phyloP scores from a whole-genome alignment of 148 eudicot genomes.

The Dysphania ambrosioides region DNA sequence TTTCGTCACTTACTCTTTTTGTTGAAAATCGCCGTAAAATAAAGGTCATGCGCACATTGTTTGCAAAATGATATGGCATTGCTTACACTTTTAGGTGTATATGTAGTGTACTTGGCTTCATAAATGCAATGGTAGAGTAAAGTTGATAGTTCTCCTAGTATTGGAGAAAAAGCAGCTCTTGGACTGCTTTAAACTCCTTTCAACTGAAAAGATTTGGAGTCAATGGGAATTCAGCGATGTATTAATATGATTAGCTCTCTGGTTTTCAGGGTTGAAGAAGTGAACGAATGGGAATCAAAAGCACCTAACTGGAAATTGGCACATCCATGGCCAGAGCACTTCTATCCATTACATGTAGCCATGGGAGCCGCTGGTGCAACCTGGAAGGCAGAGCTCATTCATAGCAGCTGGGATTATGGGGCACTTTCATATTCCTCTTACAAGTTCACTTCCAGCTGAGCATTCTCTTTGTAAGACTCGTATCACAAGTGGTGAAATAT shows the following conservation, averaged over 20 bases:
- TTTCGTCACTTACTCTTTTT: not conserved
- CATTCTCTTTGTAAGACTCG: not conserved
- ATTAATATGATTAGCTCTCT: not conserved
- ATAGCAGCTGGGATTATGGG: constrained; percentile 60
- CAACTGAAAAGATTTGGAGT: not conserved
- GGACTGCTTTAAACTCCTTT: not conserved
- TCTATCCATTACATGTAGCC: constrained; percentile 81
- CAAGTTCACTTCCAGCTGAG: constrained; percentile 43
- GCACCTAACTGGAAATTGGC: constrained; percentile 72
- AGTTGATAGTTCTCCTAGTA: not conserved
- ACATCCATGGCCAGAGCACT: constrained; percentile 79
- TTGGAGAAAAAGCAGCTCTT: not conserved
- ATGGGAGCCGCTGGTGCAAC: constrained; percentile 71
- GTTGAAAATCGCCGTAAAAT: not conserved
- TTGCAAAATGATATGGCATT: not conserved
- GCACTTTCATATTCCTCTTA: constrained; percentile 76
- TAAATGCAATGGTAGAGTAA: not conserved
- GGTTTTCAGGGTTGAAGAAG: constrained; percentile 50
- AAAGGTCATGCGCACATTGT: not conserved
- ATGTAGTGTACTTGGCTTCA: not conserved
- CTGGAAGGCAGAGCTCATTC: constrained; percentile 67
- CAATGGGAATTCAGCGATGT: too few species aligned
- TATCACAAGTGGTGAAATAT: not conserved
- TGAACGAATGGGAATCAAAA: constrained; percentile 50
- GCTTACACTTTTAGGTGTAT: not conserved